A percentile compares a stretch with the other conserved stretches of the same genome.
Conservation (phyloP, 2,329 filamentous ascomycete species). For the Pochonia chlamydosporia region DNA sequence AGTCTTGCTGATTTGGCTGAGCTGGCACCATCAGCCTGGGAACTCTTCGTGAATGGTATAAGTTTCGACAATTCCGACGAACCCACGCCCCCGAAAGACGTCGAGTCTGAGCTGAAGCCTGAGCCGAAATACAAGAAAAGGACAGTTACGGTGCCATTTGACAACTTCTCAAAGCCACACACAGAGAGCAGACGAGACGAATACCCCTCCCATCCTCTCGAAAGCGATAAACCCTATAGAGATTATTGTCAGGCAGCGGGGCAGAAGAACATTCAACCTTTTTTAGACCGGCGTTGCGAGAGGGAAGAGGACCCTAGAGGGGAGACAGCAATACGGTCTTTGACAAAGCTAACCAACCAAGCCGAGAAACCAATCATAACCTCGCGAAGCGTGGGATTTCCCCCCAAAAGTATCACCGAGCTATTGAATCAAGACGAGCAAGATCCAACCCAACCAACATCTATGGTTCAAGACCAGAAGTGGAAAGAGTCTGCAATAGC, state of each 20-base stretch:
- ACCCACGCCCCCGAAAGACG: background rate
- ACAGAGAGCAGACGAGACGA: too few species aligned
- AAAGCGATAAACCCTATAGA: too few species aligned
- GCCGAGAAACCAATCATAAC: background rate
- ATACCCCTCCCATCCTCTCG: too few species aligned
- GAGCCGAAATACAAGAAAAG: background rate
- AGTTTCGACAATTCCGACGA: constrained; percentile 17
- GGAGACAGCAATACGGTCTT: background rate
- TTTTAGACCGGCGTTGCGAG: constrained; percentile 29
- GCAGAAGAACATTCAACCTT: constrained; percentile 16
- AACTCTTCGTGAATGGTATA: constrained; percentile 26
- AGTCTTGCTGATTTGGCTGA: constrained; percentile 16
- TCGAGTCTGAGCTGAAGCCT: background rate
- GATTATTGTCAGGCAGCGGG: too few species aligned
- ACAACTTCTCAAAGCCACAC: too few species aligned
- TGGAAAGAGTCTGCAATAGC: background rate
- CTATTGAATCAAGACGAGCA: background rate
- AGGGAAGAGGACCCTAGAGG: constrained; percentile 10
- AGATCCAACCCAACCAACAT: background rate
- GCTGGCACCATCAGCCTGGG: constrained; percentile 16
- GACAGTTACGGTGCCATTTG: too few species aligned
- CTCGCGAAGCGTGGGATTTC: background rate
- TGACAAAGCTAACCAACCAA: background rate
- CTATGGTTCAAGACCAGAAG: background rate
- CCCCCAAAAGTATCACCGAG: background rate